A percentile compares a stretch with the other conserved stretches of the same genome.
These are phyloP conservation scores for Amphicarpaea edgeworthii DNA, from an alignment of 306 rosid genomes.

Conservation along the genomic window DNA sequence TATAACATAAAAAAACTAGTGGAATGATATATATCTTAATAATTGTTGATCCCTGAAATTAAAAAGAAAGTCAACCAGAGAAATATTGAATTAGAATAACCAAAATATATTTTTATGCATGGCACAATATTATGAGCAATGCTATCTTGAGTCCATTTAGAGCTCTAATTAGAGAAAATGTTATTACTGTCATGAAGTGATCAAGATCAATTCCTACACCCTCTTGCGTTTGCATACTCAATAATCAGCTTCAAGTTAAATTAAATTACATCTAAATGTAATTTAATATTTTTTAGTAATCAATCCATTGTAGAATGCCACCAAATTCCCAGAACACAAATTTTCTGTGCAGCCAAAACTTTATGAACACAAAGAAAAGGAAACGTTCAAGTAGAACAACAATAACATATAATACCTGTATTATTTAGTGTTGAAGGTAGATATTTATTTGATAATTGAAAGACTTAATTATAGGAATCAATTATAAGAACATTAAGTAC, in stretches of 20 bases:
- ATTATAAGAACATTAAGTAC: background rate
- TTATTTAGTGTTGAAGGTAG: background rate
- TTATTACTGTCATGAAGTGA: background rate
- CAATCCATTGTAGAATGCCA: background rate
- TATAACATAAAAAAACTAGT: no score
- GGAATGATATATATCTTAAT: no score
- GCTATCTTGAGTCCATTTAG: background rate
- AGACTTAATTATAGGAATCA: background rate
- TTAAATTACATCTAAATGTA: no score
- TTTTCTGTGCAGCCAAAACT: background rate
- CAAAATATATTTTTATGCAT: no score
- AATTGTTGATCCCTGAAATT: no score
- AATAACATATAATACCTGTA: background rate
- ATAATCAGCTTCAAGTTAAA: no score
- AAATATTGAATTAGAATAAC: no score
- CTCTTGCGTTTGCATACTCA: background rate
- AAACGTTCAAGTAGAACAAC: background rate
- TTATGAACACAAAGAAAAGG: no score
- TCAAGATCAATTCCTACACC: background rate
- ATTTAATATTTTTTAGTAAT: no score
- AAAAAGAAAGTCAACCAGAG: no score
- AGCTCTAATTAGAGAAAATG: background rate
- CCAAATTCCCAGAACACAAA: background rate
- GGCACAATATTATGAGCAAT: no score
- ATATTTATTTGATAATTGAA: background rate